Base-by-base conservation (phyloP, 768 basidiomycete genomes). In the Russula emetica region DNA sequence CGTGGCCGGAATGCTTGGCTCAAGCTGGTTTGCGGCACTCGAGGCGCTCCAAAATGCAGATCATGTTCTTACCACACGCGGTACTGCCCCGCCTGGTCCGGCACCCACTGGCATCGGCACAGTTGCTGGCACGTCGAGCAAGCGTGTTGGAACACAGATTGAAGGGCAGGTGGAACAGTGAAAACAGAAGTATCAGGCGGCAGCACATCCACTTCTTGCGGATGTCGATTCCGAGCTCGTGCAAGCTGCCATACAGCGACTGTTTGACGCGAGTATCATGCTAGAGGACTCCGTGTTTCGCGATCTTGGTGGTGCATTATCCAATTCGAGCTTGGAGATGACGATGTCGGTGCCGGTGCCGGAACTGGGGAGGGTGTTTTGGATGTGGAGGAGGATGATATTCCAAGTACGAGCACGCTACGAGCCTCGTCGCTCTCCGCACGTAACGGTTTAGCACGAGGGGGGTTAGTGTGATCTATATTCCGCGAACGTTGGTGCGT, bases 21-120 rank as follows among this genome's bases (percentile, higher is more conserved):
- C 86, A 62, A 92, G 89, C 63, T 98, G 96, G 96, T 96, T 92
- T 72, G 82, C 87, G 51, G 83, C 98, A 10, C 78, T 98, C 58
- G 94, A 98, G 71, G 85, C 89, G 1, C 76, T 98, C 26, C 96
- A 98, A 76, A 98, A 94, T 68, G 95, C 96, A 8, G 94, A 96
- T 70, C 94, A 94, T 69, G 90, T 99, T n/a, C 78, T 98, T 22
- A 84, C 83, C 10, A 78, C 63, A 81, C 69, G 88, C 85, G 74
- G 84, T 79, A 34, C 69, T 64, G 22, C 69, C 38, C n/a, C n/a
- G n/a, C n/a, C 67, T 64, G 10, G 32, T 60, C 18, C 32, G 2
- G 58, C 61, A 5, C 38, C 63, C 5, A 38, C 62, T 24, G 63
- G 57, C 60, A 67, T 69, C 57, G 65, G 69, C 42, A 61, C 69